Percentiles rank a stretch among this genome's conserved stretches.
These are phyloP conservation scores for Penicillium coprophilum DNA, from an alignment of 495 filamentous ascomycete species.

Conservation along the genomic window DNA sequence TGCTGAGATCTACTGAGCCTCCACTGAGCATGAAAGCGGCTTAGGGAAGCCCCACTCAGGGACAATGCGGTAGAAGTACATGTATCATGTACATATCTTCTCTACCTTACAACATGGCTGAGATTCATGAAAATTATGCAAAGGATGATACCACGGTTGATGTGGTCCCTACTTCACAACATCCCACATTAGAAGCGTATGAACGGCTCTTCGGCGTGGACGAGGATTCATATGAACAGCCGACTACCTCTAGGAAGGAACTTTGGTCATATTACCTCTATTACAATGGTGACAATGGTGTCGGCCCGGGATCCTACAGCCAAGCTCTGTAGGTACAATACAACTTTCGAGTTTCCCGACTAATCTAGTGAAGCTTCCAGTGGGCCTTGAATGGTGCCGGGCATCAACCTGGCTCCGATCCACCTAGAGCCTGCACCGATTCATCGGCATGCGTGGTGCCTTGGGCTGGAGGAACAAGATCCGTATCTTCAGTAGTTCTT, in stretches of 20 bases:
- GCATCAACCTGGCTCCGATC: slow-evolving; percentile 43
- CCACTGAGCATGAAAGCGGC: too few relatives aligned
- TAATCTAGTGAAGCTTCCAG: slow-evolving; percentile 37
- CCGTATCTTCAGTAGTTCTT: slow-evolving; percentile 46
- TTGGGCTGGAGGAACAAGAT: slow-evolving; percentile 46
- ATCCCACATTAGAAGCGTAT: slow-evolving; percentile 29
- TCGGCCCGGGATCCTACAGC: slow-evolving; percentile 48
- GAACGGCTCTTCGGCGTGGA: slow-evolving; percentile 42
- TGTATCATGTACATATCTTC: not conserved
- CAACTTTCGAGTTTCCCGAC: not conserved
- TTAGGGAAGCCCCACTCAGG: too few relatives aligned
- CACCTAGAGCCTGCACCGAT: slow-evolving; percentile 40
- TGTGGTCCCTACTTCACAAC: slow-evolving; percentile 11
- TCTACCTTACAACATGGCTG: not conserved
- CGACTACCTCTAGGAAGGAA: slow-evolving; percentile 48
- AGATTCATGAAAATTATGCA: not conserved
- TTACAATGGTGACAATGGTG: slow-evolving; percentile 51
- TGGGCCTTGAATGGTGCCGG: slow-evolving; percentile 47
- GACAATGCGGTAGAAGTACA: too few relatives aligned
- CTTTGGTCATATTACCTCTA: slow-evolving; percentile 54
- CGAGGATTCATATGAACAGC: slow-evolving; percentile 42
- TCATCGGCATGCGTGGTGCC: slow-evolving; percentile 47
- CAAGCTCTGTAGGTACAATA: slow-evolving; percentile 39
- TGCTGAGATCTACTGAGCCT: too few relatives aligned
- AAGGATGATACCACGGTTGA: slow-evolving; percentile 13